Percentiles rank a stretch among this genome's conserved stretches.
phyloP scores from a whole-genome alignment of 1,284 basidiomycete genomes.

The Austropuccinia psidii region DNA sequence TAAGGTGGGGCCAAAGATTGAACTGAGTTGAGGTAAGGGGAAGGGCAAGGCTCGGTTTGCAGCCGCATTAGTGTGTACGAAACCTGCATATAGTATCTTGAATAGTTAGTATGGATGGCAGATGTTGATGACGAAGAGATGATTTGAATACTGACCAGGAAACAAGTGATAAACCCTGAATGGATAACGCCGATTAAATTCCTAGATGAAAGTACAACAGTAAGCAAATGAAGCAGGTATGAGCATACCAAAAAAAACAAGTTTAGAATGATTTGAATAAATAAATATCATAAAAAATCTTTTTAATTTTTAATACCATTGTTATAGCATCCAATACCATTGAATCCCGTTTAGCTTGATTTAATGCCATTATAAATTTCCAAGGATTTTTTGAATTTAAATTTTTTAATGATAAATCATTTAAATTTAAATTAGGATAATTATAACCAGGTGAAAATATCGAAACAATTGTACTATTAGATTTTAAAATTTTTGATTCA shows the following conservation, averaged over 20 bases:
- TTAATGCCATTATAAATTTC: slow-evolving; percentile 41
- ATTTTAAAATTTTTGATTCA: slow-evolving; percentile 44
- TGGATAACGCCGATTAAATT: slow-evolving; percentile 30
- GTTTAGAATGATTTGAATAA: background rate
- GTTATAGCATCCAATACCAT: slow-evolving; percentile 20
- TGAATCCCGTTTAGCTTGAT: slow-evolving; percentile 36
- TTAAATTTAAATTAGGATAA: slow-evolving; percentile 39
- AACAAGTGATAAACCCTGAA: slow-evolving; percentile 26
- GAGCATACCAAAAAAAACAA: background rate
- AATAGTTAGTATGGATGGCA: background rate
- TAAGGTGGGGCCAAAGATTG: slow-evolving; percentile 41
- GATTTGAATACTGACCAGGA: slow-evolving; percentile 27
- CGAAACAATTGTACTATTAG: slow-evolving; percentile 41
- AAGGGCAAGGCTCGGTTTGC: slow-evolving; percentile 45
- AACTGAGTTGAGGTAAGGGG: slow-evolving; percentile 41
- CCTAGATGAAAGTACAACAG: background rate
- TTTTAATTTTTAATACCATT: background rate
- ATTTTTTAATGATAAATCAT: slow-evolving; percentile 45
- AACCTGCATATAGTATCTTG: background rate
- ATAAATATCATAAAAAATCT: slow-evolving; percentile 10
- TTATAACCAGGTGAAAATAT: slow-evolving; percentile 45
- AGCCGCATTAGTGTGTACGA: slow-evolving; percentile 43
- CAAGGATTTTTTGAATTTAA: slow-evolving; percentile 37
- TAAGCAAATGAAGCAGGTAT: slow-evolving; percentile 3
- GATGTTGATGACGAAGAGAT: slow-evolving; percentile 39